Percentiles rank a stretch among this genome's conserved stretches.
These are phyloP conservation scores for Umbelopsis sp. DNA, from an alignment of 192 early-diverging fungal species.

Conservation along the genomic window DNA sequence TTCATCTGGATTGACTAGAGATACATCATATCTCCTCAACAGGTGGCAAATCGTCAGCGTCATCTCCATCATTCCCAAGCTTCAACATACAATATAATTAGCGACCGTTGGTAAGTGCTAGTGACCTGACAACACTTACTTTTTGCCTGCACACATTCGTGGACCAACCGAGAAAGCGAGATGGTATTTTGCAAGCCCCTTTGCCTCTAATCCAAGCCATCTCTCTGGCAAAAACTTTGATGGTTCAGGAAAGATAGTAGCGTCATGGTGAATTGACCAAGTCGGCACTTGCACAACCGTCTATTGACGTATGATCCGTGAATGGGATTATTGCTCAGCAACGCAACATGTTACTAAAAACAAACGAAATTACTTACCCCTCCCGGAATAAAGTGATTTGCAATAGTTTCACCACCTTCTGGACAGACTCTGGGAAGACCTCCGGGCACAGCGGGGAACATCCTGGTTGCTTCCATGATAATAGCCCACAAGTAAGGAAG, in stretches of 20 bases:
- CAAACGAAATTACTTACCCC: not conserved
- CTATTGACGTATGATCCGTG: not conserved
- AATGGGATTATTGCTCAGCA: not conserved
- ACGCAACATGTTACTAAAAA: not conserved
- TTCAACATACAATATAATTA: not conserved
- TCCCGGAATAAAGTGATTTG: not conserved
- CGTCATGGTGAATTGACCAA: conserved; percentile 4
- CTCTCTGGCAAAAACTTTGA: not conserved
- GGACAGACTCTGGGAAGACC: conserved; percentile 2
- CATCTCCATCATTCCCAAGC: conserved; percentile 11
- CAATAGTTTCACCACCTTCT: not conserved
- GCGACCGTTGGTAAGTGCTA: not conserved
- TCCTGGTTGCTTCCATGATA: conserved; percentile 19
- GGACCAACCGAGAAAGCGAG: conserved; percentile 3
- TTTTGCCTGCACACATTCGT: conserved; percentile 15
- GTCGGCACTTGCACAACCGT: not conserved
- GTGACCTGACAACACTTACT: not conserved
- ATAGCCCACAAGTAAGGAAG: conserved; percentile 21
- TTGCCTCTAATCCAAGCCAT: not conserved
- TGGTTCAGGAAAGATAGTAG: not conserved
- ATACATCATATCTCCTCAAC: not conserved
- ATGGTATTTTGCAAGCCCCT: not conserved
- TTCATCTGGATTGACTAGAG: not conserved
- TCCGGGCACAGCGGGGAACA: conserved; percentile 16
- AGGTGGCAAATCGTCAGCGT: not conserved